Base-by-base conservation (phyloP, 768 basidiomycete species). In the Rhodocollybia butyracea region DNA sequence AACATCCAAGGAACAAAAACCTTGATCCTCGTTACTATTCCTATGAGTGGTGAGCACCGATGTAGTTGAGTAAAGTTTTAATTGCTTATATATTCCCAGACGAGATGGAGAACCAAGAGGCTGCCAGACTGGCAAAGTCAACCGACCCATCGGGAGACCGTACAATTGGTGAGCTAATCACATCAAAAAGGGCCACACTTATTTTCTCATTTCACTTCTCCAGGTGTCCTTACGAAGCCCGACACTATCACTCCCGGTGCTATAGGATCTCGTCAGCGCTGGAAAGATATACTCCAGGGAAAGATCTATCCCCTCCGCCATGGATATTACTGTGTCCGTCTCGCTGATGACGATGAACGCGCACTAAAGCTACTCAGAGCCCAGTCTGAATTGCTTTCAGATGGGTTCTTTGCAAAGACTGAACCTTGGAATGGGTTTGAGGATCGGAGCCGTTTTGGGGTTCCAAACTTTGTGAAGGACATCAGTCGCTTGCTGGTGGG, bases 301-400 rank as follows among this genome's bases (percentile, higher is more conserved):
- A 38, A 36, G n/a, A 45, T 65, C 43, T 68, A 87, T 60, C 50
- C 17, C 15, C 68, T 88, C 55, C 73, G 62, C 34, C 82, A 82
- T 51, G 80, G 87, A 6, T 88, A 87, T 56, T 87, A 82, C 53
- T 85, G 83, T 19, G 83, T 86, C 27, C 83, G 83, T 40, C 80
- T 86, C 8, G 83, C 84, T 0, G 78, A 84, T 46, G 88, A 87
- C 59, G 68, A 63, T 1, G 77, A 85, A 54, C 80, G 88, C 0
- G 56, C 61, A 13, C 59, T 63, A 34, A 63, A 65, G 3, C 63
- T 77, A 11, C 66, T 76, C 1, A 71, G 71, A 15, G 46, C 59
- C 0, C 78, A 73, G 19, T 66, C 73, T 5, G 73, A 80, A 46
- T 55, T 51, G 13, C 62, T 68, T 0, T 79, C 78, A 1, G 54